A percentile compares a stretch with the other conserved stretches of the same genome.
These are phyloP conservation scores for Gossypium anomalum DNA, from an alignment of 345 rosid species.

Conservation along the genomic window DNA sequence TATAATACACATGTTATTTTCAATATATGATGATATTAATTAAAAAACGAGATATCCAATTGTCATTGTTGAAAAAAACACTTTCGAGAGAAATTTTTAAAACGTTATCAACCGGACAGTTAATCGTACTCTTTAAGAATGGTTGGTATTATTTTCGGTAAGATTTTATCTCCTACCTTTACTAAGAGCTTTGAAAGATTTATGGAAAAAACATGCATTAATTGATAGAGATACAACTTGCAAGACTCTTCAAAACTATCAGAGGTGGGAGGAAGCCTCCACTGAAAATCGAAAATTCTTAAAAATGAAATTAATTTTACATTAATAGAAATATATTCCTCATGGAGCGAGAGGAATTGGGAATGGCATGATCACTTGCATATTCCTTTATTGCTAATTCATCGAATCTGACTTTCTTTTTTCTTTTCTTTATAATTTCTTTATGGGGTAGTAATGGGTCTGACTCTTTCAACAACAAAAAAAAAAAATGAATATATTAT, in stretches of 20 bases:
- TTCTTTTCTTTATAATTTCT: not conserved
- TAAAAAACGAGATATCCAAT: too few species aligned
- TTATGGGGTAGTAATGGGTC: not conserved
- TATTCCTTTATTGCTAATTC: not conserved
- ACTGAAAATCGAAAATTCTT: too few species aligned
- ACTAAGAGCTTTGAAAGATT: fast-evolving
- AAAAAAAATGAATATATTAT: not conserved
- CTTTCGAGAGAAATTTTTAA: not conserved
- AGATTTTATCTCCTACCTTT: fast-evolving
- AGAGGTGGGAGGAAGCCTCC: too few species aligned
- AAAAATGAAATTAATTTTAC: too few species aligned
- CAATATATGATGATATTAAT: too few species aligned
- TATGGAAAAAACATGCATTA: fast-evolving
- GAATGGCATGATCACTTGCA: not conserved
- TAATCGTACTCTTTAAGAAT: too few species aligned
- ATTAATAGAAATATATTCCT: too few species aligned
- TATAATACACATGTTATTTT: not conserved
- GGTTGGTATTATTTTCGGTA: too few species aligned
- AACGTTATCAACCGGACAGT: too few species aligned
- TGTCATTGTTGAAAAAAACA: too few species aligned
- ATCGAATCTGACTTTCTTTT: not conserved
- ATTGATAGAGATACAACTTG: too few species aligned
- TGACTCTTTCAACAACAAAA: not conserved
- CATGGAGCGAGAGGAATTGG: not conserved
- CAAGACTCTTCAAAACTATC: too few species aligned